Base-by-base conservation (phyloP, 805 yeast genomes). In the Ogataea neopini region DNA sequence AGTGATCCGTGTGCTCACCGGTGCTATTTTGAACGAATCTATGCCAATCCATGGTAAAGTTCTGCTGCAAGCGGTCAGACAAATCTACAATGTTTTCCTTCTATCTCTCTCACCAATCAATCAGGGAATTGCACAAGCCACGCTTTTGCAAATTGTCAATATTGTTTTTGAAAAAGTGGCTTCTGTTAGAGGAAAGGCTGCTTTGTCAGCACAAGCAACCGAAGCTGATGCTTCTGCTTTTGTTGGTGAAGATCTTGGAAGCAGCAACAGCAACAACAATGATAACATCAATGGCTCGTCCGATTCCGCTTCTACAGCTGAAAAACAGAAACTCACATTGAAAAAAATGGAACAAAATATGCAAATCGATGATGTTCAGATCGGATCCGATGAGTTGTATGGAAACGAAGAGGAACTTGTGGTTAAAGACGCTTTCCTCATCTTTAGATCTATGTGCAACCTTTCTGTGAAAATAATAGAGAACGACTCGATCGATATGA, bases 101-200 rank as follows among this genome's bases (percentile, higher is more conserved):
- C 77, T 88, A 47, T 89, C 97, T 0, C 73, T 86, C 50, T 82
- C 86, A 15, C 81, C 92, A 3, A 73, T 86, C 20, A 92, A 90
- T 62, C 99, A 94, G 68, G 87, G 90, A 1, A 83, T 91, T 50
- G 98, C 99, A 0, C 98, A 95, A 71, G 98, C 96, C 1, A 86
- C 94, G 6, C 74, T 94, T 54, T 88, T 95, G 2, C 99, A 94
- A 69, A 86, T 92, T 59, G 88, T 94, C 18, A 83, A 83, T 46
- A 83, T 88, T 7, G 84, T 91, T 9, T 94, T 89, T 69, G 96
- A 87, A 52, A 80, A 94, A 52, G 80, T 81, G 11, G 44, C 52
- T 14, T 18, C 43, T 6, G 37, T 44, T 2, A 47, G 51, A 45
- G 45, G 42, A 8, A 50, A 43, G 32, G 14, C 36, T 8, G 40